Evolutionary conservation across 164 flowering plant genomes (phyloP).

Genomic region (Akebia trifoliata): DNA sequence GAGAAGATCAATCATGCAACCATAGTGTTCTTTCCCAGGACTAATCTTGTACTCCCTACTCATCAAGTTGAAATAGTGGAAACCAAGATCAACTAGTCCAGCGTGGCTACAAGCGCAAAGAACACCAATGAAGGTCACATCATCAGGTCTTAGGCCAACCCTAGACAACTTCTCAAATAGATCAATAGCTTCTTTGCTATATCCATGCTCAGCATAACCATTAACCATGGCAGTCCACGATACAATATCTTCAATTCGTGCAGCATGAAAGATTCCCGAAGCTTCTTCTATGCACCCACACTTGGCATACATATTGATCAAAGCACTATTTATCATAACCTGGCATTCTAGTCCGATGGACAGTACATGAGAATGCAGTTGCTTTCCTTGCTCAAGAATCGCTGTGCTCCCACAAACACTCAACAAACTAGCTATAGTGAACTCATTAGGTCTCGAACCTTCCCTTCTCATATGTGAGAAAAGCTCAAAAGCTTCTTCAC

Average conservation of each 20-base stretch:
- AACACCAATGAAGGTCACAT: constrained; percentile 78
- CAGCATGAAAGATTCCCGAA: constrained; percentile 36
- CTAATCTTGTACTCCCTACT: constrained; percentile 32
- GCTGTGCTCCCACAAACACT: constrained; percentile 33
- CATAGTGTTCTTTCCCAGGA: constrained; percentile 85
- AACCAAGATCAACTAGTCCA: constrained; percentile 75
- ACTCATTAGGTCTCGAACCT: constrained; percentile 16
- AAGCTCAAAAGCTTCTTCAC: constrained; percentile 64
- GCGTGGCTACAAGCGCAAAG: constrained; percentile 85
- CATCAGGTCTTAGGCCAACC: constrained; percentile 60
- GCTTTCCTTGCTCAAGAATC: constrained; percentile 37
- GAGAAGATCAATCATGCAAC: constrained; percentile 86
- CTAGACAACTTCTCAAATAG: constrained; percentile 56
- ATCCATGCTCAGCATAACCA: constrained; percentile 92
- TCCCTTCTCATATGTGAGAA: constrained; percentile 63
- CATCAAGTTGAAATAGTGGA: constrained; percentile 59
- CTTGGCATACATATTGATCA: constrained; percentile 82
- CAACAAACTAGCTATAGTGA: constrained; percentile 13
- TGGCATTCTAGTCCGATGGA: constrained; percentile 53
- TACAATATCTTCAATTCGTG: constrained; percentile 41
- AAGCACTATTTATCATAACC: constrained; percentile 51
- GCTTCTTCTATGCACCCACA: constrained; percentile 79
- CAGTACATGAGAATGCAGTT: constrained; percentile 27
- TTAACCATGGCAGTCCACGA: constrained; percentile 93
- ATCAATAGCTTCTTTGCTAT: constrained; percentile 60